These are phyloP conservation scores for Alopecurus myosuroides DNA, from an alignment of 176 grass and related monocot species.

Conservation along the genomic window DNA sequence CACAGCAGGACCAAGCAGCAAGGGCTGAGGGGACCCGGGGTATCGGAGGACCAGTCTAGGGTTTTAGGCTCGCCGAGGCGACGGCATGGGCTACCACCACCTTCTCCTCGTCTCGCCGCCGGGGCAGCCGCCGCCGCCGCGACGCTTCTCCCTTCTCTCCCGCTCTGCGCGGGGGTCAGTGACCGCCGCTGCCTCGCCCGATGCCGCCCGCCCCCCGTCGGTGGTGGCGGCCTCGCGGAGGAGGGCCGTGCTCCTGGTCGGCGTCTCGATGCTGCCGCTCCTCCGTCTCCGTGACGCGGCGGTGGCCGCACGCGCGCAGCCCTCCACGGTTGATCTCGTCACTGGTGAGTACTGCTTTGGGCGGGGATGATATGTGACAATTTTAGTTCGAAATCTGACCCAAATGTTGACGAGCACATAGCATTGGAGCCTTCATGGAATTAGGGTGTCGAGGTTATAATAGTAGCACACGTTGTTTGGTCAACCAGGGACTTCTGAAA, in stretches of 20 bases:
- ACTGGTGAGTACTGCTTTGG: slow-evolving; percentile 35
- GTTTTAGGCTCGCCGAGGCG: slow-evolving; percentile 15
- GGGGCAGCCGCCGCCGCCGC: not conserved
- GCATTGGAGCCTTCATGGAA: not conserved
- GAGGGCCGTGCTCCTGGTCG: slow-evolving; percentile 70
- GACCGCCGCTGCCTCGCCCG: not conserved
- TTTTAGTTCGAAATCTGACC: not conserved
- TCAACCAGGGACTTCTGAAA: not conserved
- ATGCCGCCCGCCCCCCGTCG: not conserved
- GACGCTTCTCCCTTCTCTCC: not conserved
- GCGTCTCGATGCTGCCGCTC: slow-evolving; percentile 77
- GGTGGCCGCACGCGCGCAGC: slow-evolving; percentile 13
- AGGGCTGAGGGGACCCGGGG: not conserved
- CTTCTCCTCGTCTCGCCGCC: slow-evolving; percentile 22
- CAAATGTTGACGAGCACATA: not conserved
- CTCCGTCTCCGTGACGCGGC: slow-evolving; percentile 56
- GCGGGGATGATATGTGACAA: not conserved
- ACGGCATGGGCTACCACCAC: slow-evolving; percentile 37
- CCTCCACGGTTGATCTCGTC: slow-evolving; percentile 37
- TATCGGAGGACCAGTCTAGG: not conserved
- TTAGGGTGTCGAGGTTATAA: not conserved
- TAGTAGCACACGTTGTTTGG: not conserved
- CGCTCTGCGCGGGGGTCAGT: not conserved
- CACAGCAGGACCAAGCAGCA: not conserved
- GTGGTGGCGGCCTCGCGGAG: slow-evolving; percentile 18